Evolutionary conservation across 768 basidiomycete species (phyloP), one percentile per base, ranked within the genome.

Genomic region (Leccinellum albellum): DNA sequence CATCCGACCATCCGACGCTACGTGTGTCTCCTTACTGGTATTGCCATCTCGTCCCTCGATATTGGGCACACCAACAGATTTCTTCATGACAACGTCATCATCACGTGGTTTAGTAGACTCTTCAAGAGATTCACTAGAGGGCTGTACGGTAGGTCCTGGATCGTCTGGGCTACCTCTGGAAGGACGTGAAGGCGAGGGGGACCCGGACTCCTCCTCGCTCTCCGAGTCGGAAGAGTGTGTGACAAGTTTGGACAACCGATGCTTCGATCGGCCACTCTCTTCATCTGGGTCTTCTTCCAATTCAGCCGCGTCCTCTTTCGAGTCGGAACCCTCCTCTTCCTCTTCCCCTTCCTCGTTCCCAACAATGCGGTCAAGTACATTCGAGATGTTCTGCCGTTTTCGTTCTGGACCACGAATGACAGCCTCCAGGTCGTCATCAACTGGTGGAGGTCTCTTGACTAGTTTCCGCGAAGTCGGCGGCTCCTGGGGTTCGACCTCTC

Each of bases 251-350:
- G 68, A 66, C 31, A 66, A 42, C 20, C 75, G 58, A 68, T 75
- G 53, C 70, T 63, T 62, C 65, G 60, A 51, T 67, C 72, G 62
- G 29, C 75, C 68, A 6, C 50, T 26, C 28, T 75, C 72, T 20
- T 69, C 64, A 4, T 75, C 73, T 14, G 72, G 57, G 21, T 78
- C 76, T 26, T 78, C 79, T 21, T 77, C 74, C 15, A 75, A 73
- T 35, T 75, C 74, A 15, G 72, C 75, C 48, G 77, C 75, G 15
- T 74, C 75, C 37, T 78, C 78, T 54, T 74, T 74, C 13, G 75
- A 73, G 9, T 72, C 68, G 17, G 66, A 56, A 21, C 78, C 70
- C 42, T 79, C 71, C 12, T 78, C 70, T 44, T 79, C 71, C 9
- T 71, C 69, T 33, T 65, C 71, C 9, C 71, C 69, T 33, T 65